Evolutionary conservation across 805 yeast genomes (phyloP).

Genomic region (Candida sanyiensis): DNA sequence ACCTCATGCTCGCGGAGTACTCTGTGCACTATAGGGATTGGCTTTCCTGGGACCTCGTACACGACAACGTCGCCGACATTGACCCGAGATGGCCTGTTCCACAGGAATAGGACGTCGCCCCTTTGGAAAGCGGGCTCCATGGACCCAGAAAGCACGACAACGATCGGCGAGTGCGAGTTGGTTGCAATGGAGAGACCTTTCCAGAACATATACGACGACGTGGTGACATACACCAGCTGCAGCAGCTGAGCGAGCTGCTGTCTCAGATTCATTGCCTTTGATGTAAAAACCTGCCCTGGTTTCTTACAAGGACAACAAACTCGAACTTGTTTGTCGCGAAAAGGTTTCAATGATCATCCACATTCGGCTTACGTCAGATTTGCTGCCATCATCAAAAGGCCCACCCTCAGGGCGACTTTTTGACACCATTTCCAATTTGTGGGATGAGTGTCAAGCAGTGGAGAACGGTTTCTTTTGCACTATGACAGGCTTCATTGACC

Average conservation of each 20-base stretch:
- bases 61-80: constrained; percentile 92
- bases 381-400: too few relatives aligned
- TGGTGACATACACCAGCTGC: constrained; percentile 68
- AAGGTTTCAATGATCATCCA: too few relatives aligned
- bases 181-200: constrained; percentile 70
- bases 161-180: constrained; percentile 87
- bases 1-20: constrained; percentile 79
- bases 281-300: neutral
- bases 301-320: neutral
- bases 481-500: constrained; percentile 3
- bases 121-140: constrained; percentile 99
- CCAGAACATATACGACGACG: constrained; percentile 92
- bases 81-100: constrained; percentile 70
- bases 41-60: constrained; percentile 70
- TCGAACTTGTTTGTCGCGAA: too few relatives aligned
- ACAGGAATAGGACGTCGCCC: constrained; percentile 86
- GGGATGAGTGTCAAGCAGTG: too few relatives aligned
- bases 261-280: constrained; percentile 48
- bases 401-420: too few relatives aligned
- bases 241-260: constrained; percentile 60
- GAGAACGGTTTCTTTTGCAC: too few relatives aligned
- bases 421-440: too few relatives aligned
- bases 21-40: constrained; percentile 95
- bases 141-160: constrained; percentile 94
- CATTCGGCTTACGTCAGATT: too few relatives aligned